A percentile compares a stretch with the other conserved stretches of the same genome.
These are phyloP conservation scores for Hypoxylon cercidicola DNA, from an alignment of 495 filamentous ascomycete species.

Conservation along the genomic window DNA sequence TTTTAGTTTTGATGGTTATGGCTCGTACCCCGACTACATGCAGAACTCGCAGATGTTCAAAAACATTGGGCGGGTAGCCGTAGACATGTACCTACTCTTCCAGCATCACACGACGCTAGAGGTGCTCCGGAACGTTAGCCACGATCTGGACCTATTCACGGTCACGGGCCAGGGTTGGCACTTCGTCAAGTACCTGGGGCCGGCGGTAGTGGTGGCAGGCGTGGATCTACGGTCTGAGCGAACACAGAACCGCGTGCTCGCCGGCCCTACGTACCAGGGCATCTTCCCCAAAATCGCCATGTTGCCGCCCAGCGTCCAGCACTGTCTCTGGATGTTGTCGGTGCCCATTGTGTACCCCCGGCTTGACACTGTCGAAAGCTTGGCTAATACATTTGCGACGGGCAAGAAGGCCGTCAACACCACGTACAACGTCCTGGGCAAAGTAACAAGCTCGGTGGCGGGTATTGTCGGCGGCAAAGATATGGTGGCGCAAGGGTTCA, in stretches of 20 bases:
- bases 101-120: constrained; percentile 98
- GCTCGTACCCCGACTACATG: constrained; percentile 98
- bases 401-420: constrained; percentile 96
- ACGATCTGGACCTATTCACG: constrained; percentile 92
- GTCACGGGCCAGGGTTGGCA: constrained; percentile 98
- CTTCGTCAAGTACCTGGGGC: constrained; percentile 95
- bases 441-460: constrained; percentile 91
- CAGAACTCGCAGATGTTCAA: constrained; percentile 97
- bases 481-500: constrained; percentile 89
- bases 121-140: constrained; percentile 84
- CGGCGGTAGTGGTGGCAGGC: constrained; percentile 88
- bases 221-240: constrained; percentile 91
- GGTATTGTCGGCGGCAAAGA: constrained; percentile 95
- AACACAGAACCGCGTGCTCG: constrained; percentile 90
- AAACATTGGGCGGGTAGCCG: constrained; percentile 96
- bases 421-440: constrained; percentile 93
- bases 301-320: constrained; percentile 91
- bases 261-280: constrained; percentile 96
- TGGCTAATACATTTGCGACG: constrained; percentile 90
- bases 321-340: constrained; percentile 94
- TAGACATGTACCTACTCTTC: constrained; percentile 99
- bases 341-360: constrained; percentile 93
- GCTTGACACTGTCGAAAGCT: constrained; percentile 86
- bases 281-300: constrained; percentile 94
- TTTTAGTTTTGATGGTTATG: constrained; percentile 93